Conservation (phyloP, 2,329 filamentous ascomycete species). For the Talaromyces verruculosus region DNA sequence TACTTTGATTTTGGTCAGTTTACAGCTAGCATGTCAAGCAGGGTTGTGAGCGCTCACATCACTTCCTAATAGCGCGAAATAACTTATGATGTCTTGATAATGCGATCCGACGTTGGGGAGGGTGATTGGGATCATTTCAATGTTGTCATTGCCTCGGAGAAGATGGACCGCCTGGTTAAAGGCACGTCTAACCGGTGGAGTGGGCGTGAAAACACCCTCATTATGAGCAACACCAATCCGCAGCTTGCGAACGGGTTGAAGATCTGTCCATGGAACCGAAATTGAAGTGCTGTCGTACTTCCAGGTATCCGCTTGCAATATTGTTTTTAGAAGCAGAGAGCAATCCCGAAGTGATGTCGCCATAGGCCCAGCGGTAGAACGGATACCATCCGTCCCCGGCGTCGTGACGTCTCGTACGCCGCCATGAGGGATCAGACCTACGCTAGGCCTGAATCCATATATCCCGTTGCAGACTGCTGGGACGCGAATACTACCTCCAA, state of each 20-base stretch:
- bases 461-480: constrained; percentile 36
- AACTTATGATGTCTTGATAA: constrained; percentile 10
- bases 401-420: constrained; percentile 29
- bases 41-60: constrained; percentile 2
- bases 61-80: constrained; percentile 7
- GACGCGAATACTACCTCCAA: constrained; percentile 36
- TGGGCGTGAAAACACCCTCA: constrained; percentile 16
- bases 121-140: constrained; percentile 9
- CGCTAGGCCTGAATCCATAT: constrained; percentile 40
- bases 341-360: constrained; percentile 36
- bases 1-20: constrained; percentile 10
- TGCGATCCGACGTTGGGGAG: not conserved
- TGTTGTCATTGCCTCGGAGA: constrained; percentile 29
- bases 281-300: constrained; percentile 14
- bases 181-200: constrained; percentile 15
- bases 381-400: constrained; percentile 35
- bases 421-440: constrained; percentile 31
- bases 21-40: not conserved
- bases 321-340: constrained; percentile 35
- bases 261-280: constrained; percentile 9
- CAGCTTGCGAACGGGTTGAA: constrained; percentile 40
- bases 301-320: constrained; percentile 8
- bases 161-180: constrained; percentile 37
- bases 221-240: constrained; percentile 16
- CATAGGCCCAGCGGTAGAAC: constrained; percentile 31